These are phyloP conservation scores for Mycena leptocephala DNA, from an alignment of 768 basidiomycete genomes.

Conservation along the genomic window DNA sequence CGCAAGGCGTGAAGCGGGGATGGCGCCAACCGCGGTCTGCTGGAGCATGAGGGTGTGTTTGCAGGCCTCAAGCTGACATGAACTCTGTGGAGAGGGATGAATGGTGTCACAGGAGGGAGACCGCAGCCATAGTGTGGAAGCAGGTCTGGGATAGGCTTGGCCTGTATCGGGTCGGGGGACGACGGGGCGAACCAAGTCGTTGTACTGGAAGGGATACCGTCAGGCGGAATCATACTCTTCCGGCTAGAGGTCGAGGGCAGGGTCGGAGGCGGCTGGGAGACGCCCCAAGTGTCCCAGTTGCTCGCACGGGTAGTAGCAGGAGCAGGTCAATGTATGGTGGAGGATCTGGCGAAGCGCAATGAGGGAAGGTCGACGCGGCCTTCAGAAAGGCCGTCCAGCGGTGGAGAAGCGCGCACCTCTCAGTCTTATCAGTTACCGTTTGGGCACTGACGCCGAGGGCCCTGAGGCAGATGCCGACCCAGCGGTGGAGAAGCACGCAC, in stretches of 20 bases:
- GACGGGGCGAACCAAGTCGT: not conserved
- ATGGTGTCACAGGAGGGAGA: not conserved
- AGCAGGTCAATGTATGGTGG: not conserved
- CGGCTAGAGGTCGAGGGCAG: not conserved
- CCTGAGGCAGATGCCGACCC: no score
- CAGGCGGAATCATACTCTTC: not conserved
- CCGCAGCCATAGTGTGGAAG: not conserved
- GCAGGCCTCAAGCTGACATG: not conserved
- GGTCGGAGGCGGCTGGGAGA: not conserved
- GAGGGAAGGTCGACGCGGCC: not conserved
- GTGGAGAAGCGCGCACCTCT: no score
- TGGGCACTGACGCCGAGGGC: no score
- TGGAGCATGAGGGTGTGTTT: not conserved
- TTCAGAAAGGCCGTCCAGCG: not conserved
- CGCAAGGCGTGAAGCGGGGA: not conserved
- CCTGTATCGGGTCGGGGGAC: not conserved
- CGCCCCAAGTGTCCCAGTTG: not conserved
- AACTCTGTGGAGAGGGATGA: not conserved
- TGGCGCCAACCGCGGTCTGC: not conserved
- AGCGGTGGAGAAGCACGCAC: no score
- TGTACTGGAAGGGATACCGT: not conserved
- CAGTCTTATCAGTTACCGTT: no score
- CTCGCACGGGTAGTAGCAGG: not conserved
- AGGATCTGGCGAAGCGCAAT: not conserved
- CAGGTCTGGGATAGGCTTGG: not conserved